Percentiles rank a stretch among this genome's conserved stretches.
Evolutionary conservation across 352 stramenopile genomes (phyloP).

Genomic region (Hyaloperonospora brassicae): DNA sequence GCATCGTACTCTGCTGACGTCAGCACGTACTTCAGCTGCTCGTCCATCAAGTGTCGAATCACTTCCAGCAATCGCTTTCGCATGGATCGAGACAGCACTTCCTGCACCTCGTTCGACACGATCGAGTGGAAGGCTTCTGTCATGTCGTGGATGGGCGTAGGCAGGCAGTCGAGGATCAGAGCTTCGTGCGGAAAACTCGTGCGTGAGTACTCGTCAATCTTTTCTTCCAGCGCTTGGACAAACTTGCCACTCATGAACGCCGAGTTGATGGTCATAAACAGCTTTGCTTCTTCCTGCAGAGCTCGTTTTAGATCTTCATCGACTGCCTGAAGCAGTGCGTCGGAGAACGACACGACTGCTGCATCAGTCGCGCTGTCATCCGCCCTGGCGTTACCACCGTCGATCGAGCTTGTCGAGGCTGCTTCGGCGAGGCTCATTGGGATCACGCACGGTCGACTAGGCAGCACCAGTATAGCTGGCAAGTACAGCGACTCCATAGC

Average conservation of each 20-base stretch:
- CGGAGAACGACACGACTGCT: conserved; percentile 62
- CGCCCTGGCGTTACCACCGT: neutral
- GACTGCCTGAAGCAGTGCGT: conserved; percentile 69
- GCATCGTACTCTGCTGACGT: conserved; percentile 56
- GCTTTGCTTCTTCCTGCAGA: conserved; percentile 60
- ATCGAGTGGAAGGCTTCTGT: conserved; percentile 63
- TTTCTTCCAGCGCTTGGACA: conserved; percentile 45
- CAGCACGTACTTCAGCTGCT: conserved; percentile 61
- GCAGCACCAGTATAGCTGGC: conserved; percentile 60
- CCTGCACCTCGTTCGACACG: conserved; percentile 61
- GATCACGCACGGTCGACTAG: conserved; percentile 51
- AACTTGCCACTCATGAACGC: conserved; percentile 75
- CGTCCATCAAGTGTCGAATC: conserved; percentile 36
- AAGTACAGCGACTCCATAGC: conserved; percentile 75
- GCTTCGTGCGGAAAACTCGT: conserved; percentile 43
- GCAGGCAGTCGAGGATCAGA: conserved; percentile 62
- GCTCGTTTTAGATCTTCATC: conserved; percentile 63
- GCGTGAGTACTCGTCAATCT: conserved; percentile 47
- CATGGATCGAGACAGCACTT: conserved; percentile 45
- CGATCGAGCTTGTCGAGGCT: conserved; percentile 3
- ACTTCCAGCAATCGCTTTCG: conserved; percentile 38
- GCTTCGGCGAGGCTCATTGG: conserved; percentile 25
- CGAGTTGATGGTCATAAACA: conserved; percentile 86
- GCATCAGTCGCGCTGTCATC: conserved; percentile 17
- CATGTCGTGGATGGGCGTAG: conserved; percentile 62